phyloP scores from a whole-genome alignment of 257 asterid genomes.

The Scutellaria galericulata region DNA sequence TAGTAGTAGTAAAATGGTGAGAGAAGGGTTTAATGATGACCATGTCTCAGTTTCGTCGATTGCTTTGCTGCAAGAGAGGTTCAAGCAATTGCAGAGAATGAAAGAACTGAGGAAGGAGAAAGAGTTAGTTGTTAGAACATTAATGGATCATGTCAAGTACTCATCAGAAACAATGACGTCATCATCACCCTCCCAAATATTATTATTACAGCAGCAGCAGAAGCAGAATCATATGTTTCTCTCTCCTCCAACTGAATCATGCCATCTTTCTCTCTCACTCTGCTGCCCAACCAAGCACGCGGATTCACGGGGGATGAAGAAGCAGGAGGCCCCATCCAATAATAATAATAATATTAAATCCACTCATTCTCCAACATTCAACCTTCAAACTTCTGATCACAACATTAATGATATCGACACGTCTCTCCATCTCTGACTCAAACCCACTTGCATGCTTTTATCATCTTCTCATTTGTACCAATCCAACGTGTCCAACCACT shows the following conservation, averaged over 20 bases:
- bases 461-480: too few relatives aligned
- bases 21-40: conserved; percentile 10
- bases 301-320: background rate
- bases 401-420: conserved; percentile 41
- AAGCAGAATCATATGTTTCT: conserved; percentile 7
- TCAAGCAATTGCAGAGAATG: conserved; percentile 48
- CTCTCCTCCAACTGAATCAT: conserved; percentile 25
- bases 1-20: conserved; percentile 33
- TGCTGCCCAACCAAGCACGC: conserved; percentile 12
- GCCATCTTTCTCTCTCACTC: conserved; percentile 49
- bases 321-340: conserved; percentile 8
- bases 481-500: too few relatives aligned
- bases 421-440: conserved; percentile 49
- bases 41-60: conserved; percentile 48
- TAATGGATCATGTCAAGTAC: background rate
- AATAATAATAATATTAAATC: too few relatives aligned
- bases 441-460: background rate
- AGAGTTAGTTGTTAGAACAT: conserved; percentile 27
- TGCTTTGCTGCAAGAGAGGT: conserved; percentile 58
- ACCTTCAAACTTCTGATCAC: conserved; percentile 14
- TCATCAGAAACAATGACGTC: too few relatives aligned
- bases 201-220: background rate
- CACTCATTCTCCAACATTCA: conserved; percentile 24
- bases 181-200: too few relatives aligned
- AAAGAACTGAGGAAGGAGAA: conserved; percentile 53